Evolutionary conservation across 305 asterid genomes (phyloP), one percentile per base, ranked within the genome.

Genomic region (Solanum hybrid): DNA sequence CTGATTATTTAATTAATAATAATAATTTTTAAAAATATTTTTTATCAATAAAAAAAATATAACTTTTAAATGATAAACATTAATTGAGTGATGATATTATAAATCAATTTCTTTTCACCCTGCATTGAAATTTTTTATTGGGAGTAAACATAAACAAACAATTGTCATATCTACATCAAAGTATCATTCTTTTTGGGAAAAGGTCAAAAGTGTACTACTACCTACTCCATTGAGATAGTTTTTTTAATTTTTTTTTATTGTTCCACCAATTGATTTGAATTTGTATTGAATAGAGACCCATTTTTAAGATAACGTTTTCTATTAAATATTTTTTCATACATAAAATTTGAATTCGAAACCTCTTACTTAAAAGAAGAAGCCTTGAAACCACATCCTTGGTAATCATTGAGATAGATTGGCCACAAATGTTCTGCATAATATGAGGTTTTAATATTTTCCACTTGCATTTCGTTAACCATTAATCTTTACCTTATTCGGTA

Each of bases 211-310:
- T 5, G 26, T 15, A 81, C 4, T 80, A 6, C 86, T 2, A 78
- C 84, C 32, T 5, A 22, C 13, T 19, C 24, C 69, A 56, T 2
- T 17, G 10, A 56, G 24, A 45, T 45, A 45, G 60, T 42, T 42
- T 42, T 42, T 12, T 42, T 45, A 45, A 19, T 42, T 42, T 42
- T 42, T 12, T 42, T 45, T 45, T 42, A 0, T 14, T 14, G 60
- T 45, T 45, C 3, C 0, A 45, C 7, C 0, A 45, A 56, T 0
- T 19, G 12, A 60, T 60, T 60, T 60, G 2, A 60, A 6, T 60
- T 19, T 0, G 1, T 60, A 0, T 7, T 7, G 0, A 1, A 60
- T 7, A 7, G 2, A 2, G 0, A 0, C 0, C 2, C 5, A 60
- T 60, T 60, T 2, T 3, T 3, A 0, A 0, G 0, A 7, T 17